A percentile compares a stretch with the other conserved stretches of the same genome.
Conservation (phyloP, 805 yeast genomes). For the Candida maltosa region DNA sequence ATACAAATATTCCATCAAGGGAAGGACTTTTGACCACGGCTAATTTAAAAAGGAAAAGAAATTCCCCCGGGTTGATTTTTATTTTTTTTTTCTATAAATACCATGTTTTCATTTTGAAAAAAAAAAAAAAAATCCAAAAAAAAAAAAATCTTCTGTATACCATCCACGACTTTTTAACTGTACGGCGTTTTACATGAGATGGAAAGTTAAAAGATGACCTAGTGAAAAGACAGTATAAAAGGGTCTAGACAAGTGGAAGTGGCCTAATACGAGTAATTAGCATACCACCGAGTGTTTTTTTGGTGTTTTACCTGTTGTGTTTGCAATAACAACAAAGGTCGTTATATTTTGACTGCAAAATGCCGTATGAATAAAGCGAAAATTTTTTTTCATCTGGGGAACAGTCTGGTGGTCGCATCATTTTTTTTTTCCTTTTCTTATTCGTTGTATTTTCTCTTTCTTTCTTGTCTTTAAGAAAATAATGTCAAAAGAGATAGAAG, state of each 20-base stretch:
- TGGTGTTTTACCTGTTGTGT: background rate
- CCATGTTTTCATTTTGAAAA: too few species aligned
- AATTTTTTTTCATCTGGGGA: conserved; percentile 3
- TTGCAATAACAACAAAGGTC: background rate
- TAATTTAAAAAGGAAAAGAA: too few species aligned
- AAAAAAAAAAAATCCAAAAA: too few species aligned
- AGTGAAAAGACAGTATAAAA: too few species aligned
- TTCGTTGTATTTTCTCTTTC: background rate
- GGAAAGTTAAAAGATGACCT: too few species aligned
- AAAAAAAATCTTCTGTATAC: too few species aligned
- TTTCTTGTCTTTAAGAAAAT: background rate
- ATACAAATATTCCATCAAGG: background rate
- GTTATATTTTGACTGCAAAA: conserved; percentile 1
- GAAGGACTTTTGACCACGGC: too few species aligned
- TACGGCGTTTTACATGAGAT: background rate
- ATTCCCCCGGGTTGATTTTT: too few species aligned
- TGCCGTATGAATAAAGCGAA: conserved; percentile 2
- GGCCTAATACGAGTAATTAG: too few species aligned
- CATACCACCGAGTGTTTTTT: background rate
- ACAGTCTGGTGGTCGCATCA: background rate
- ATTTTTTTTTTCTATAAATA: background rate
- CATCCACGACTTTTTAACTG: too few species aligned
- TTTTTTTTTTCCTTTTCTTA: background rate
- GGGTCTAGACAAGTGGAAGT: too few species aligned
- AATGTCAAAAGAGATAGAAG: conserved; percentile 5